These are phyloP conservation scores for Podila horticola DNA, from an alignment of 192 early-diverging fungal species.

Conservation along the genomic window DNA sequence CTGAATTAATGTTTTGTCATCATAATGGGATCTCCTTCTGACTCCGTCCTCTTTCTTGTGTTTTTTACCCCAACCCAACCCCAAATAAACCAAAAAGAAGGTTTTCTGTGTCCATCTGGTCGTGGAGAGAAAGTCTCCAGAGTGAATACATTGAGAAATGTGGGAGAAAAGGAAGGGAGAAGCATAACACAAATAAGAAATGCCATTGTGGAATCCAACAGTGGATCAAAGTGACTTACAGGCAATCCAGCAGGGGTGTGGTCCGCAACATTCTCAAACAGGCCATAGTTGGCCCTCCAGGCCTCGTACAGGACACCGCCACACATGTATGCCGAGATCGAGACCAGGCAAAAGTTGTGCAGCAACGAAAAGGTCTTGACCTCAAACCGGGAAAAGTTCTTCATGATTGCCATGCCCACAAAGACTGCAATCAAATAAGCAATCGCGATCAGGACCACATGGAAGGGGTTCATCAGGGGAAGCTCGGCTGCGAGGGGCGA, in stretches of 20 bases:
- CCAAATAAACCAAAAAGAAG: too few relatives aligned
- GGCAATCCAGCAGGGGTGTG: slow-evolving; percentile 56
- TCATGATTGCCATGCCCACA: slow-evolving; percentile 63
- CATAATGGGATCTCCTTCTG: too few relatives aligned
- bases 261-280: slow-evolving; percentile 66
- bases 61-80: too few relatives aligned
- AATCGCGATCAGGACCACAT: slow-evolving; percentile 60
- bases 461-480: slow-evolving; percentile 74
- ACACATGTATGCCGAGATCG: slow-evolving; percentile 69
- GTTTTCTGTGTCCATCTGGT: too few relatives aligned
- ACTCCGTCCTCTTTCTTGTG: too few relatives aligned
- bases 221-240: slow-evolving; percentile 31
- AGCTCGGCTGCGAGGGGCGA: slow-evolving; percentile 52
- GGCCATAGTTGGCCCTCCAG: slow-evolving; percentile 50
- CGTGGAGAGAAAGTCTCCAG: too few relatives aligned
- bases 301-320: slow-evolving; percentile 59
- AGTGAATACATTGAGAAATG: too few relatives aligned
- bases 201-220: neutral
- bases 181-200: neutral
- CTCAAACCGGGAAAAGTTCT: slow-evolving; percentile 54
- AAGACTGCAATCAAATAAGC: slow-evolving; percentile 60
- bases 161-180: neutral
- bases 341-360: slow-evolving; percentile 67
- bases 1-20: too few relatives aligned
- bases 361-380: slow-evolving; percentile 58